Conservation (phyloP, 2,329 filamentous ascomycete genomes). For the Beauveria sp. region DNA sequence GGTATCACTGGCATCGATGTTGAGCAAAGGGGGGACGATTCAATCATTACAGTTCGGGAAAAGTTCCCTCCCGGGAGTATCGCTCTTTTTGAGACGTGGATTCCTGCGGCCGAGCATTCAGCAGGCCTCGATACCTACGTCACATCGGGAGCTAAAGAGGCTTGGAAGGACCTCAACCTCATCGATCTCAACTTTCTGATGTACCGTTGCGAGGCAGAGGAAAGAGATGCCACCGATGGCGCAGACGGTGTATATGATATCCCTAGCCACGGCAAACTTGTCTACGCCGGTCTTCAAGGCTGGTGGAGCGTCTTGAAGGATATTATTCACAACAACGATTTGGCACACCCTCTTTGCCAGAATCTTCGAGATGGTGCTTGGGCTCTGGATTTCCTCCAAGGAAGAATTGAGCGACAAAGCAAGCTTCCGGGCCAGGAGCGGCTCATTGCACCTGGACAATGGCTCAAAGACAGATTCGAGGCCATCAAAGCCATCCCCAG, state of each 20-base stretch:
- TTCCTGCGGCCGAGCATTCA: constrained; percentile 77
- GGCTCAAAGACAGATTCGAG: constrained; percentile 79
- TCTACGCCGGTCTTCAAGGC: constrained; percentile 95
- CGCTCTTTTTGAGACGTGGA: constrained; percentile 92
- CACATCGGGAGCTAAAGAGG: constrained; percentile 69
- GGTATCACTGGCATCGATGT: constrained; percentile 67
- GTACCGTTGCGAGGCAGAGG: constrained; percentile 88
- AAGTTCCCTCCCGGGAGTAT: constrained; percentile 91
- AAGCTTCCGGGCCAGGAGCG: constrained; percentile 52
- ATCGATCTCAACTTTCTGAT: constrained; percentile 86
- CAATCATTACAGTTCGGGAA: constrained; percentile 70
- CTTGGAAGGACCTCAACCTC: constrained; percentile 67
- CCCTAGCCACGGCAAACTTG: constrained; percentile 72
- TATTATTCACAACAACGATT: constrained; percentile 80
- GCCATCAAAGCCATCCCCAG: constrained; percentile 77
- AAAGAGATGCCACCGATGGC: constrained; percentile 67
- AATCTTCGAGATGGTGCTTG: constrained; percentile 87
- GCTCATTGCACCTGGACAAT: constrained; percentile 60
- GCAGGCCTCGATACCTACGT: constrained; percentile 79
- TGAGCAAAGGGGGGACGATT: constrained; percentile 64
- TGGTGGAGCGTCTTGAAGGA: constrained; percentile 92
- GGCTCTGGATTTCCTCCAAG: constrained; percentile 82
- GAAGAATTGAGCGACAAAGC: constrained; percentile 66
- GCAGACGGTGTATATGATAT: constrained; percentile 84
- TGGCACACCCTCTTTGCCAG: constrained; percentile 88